These are phyloP conservation scores for Phytophthora colocasiae DNA, from an alignment of 352 stramenopile genomes.

Conservation along the genomic window DNA sequence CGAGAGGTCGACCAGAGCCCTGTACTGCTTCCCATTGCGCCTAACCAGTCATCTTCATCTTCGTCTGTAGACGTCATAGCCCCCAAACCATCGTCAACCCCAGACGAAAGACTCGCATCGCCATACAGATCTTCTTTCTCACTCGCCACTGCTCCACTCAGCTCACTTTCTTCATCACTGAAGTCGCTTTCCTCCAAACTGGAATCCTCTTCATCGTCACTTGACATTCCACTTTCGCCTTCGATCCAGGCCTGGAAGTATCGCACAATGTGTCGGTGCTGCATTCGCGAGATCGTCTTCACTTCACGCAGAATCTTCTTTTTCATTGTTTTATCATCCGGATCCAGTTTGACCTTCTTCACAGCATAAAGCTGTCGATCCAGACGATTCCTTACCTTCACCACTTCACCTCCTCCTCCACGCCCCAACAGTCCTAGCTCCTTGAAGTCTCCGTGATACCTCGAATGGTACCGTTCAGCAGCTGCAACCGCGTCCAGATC, in stretches of 20 bases:
- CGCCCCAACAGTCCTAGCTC: constrained; percentile 85
- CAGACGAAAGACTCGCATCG: constrained; percentile 49
- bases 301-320: constrained; percentile 96
- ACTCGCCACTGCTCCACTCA: constrained; percentile 4
- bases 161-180: constrained; percentile 30
- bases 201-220: constrained; percentile 55
- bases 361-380: constrained; percentile 88
- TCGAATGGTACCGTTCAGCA: constrained; percentile 65
- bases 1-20: constrained; percentile 76
- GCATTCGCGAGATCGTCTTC: constrained; percentile 96
- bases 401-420: constrained; percentile 83
- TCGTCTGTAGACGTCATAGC: constrained; percentile 57
- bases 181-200: constrained; percentile 46
- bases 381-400: constrained; percentile 84
- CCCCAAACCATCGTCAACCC: constrained; percentile 40
- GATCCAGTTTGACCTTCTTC: constrained; percentile 88
- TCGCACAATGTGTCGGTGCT: constrained; percentile 96
- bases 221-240: constrained; percentile 64
- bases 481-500: constrained; percentile 47
- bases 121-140: constrained; percentile 43
- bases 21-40: constrained; percentile 68
- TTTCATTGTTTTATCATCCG: constrained; percentile 92
- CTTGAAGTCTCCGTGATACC: constrained; percentile 88
- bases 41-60: constrained; percentile 84
- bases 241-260: constrained; percentile 94